phyloP scores from a whole-genome alignment of 371 early-diverging fungal genomes.

The Mucor circinelloides region DNA sequence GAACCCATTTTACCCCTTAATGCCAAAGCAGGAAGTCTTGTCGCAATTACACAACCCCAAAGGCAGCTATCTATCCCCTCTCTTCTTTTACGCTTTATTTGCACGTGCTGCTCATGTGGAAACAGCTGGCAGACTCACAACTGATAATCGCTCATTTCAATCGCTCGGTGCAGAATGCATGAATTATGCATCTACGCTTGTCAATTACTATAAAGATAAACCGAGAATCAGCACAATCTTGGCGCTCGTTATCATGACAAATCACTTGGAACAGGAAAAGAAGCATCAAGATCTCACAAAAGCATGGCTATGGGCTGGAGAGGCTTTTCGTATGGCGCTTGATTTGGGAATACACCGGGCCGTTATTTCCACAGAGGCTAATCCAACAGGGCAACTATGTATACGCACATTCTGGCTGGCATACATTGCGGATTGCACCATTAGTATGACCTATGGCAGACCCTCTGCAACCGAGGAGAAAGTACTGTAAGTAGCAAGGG shows the following conservation, averaged over 20 bases:
- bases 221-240: slow-evolving; percentile 35
- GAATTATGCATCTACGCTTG: slow-evolving; percentile 19
- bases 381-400: slow-evolving; percentile 29
- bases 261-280: slow-evolving; percentile 35
- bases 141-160: background rate
- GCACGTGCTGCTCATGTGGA: slow-evolving; percentile 39
- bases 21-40: slow-evolving; percentile 39
- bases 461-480: slow-evolving; percentile 49
- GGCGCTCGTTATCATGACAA: slow-evolving; percentile 37
- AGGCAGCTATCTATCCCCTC: slow-evolving; percentile 33
- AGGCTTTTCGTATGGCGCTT: slow-evolving; percentile 43
- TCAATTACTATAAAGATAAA: slow-evolving; percentile 26
- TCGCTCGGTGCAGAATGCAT: slow-evolving; percentile 17
- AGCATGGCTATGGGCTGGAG: slow-evolving; percentile 44
- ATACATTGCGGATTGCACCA: slow-evolving; percentile 39
- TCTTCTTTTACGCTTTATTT: slow-evolving; percentile 48
- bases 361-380: slow-evolving; percentile 14
- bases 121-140: slow-evolving; percentile 10
- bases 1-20: slow-evolving; percentile 57
- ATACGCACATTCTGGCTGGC: slow-evolving; percentile 49
- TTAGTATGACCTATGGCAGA: slow-evolving; percentile 44
- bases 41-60: slow-evolving; percentile 13
- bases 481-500: slow-evolving; percentile 37
- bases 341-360: slow-evolving; percentile 48
- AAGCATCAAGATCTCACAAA: slow-evolving; percentile 20